Base-by-base conservation (phyloP, 306 rosid species). In the Cicer judaicum region DNA sequence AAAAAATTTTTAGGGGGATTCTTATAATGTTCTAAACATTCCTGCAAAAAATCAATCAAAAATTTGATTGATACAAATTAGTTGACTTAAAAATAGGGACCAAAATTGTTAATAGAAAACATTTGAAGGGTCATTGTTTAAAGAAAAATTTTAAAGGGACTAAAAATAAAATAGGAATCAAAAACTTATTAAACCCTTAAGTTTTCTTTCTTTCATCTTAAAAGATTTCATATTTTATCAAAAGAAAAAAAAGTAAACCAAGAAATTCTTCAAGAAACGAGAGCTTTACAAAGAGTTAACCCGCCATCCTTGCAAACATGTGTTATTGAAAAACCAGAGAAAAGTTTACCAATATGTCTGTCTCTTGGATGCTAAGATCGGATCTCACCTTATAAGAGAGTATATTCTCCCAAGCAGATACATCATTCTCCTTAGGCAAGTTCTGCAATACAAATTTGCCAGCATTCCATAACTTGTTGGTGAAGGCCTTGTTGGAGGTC, bases 401-500 rank as follows among this genome's bases (percentile, higher is more conserved):
- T 80, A 91, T 73, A 54, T 70, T 73, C 73, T 89, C 90, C 98
- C 97, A 93, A 80, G 84, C 72, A 66, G 77, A 63, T 29, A 79
- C 18, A 50, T 93, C 97, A 82, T 78, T 81, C 72, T 64, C 79
- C 60, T 81, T 53, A 79, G 98, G 97, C 79, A 91, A 87, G 79
- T 89, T 93, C 84, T 91, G 97, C 70, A 93, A 83, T 63, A 93
- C 73, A 78, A 91, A 93, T 78, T 93, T 93, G 63, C 98, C 97
- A 40, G 98, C 98, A 68, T 93, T 93, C 98, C 98, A 93, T 65
- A 93, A 81, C 84, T 93, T 93, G 87, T 93, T 93, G 19, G 98
- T 93, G 86, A 93, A 91, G 54, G 96, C 97, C 85, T 91, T 93
- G 82, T 93, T 91, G 73, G 98, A 83, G 43, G 90, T 86, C 86